A percentile compares a stretch with the other conserved stretches of the same genome.
Conservation (phyloP, 2,329 filamentous ascomycete species). For the Paecilomyces sp. region DNA sequence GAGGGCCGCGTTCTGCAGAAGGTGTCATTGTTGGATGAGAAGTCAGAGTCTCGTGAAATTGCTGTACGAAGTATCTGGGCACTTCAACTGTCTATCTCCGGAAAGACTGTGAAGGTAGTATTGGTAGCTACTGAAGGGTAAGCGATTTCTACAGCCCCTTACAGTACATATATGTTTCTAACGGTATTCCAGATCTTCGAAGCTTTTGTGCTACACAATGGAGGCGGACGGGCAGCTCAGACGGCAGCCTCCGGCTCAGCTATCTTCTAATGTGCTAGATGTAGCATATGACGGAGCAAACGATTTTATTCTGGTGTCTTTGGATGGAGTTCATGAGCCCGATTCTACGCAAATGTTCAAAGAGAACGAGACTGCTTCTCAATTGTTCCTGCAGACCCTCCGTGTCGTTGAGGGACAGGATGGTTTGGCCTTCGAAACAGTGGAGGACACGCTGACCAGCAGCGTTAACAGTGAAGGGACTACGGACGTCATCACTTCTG, state of each 20-base stretch:
- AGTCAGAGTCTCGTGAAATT: conserved; percentile 19
- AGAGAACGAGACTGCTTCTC: conserved; percentile 10
- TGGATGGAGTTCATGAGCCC: conserved; percentile 47
- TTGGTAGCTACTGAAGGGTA: conserved; percentile 56
- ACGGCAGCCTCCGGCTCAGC: conserved; percentile 44
- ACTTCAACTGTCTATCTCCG: conserved; percentile 14
- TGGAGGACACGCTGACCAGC: conserved; percentile 11
- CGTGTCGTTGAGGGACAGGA: conserved; percentile 12
- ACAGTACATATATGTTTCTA: conserved; percentile 8
- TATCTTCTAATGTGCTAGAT: conserved; percentile 62
- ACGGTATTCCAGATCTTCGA: conserved; percentile 53
- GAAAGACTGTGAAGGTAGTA: conserved; percentile 20
- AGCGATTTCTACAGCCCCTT: conserved; percentile 15
- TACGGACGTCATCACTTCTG: conserved; percentile 13
- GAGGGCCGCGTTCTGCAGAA: conserved; percentile 26
- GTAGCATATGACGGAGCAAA: conserved; percentile 27
- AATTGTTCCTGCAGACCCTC: conserved; percentile 24
- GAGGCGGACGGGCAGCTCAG: conserved; percentile 43
- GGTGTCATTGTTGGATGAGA: conserved; percentile 17
- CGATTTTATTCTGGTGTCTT: conserved; percentile 39
- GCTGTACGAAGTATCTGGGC: conserved; percentile 49
- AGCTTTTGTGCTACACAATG: conserved; percentile 60
- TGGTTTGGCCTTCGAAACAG: conserved; percentile 18
- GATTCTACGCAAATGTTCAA: conserved; percentile 41
- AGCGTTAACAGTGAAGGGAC: conserved; percentile 25